Conservation (phyloP, 257 asterid species). For the Nemophila menziesii region DNA sequence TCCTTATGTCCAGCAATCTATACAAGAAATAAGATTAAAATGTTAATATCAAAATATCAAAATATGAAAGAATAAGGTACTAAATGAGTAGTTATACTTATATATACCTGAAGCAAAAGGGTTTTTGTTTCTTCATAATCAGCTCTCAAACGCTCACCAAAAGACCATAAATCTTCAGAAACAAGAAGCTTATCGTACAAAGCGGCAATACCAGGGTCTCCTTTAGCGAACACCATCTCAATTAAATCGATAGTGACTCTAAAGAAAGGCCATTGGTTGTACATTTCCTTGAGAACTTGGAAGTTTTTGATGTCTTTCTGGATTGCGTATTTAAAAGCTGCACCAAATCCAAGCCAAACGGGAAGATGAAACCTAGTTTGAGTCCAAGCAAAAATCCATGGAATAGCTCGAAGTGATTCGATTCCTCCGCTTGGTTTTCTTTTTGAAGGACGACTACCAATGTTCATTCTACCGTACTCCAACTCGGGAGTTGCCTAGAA, state of each 20-base stretch:
- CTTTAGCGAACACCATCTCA: constrained; percentile 67
- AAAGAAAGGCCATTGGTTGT: constrained; percentile 56
- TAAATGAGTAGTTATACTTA: too few relatives aligned
- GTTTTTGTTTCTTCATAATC: constrained; percentile 46
- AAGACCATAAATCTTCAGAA: constrained; percentile 34
- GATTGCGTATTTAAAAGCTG: constrained; percentile 41
- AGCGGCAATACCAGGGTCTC: constrained; percentile 51
- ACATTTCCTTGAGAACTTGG: constrained; percentile 46
- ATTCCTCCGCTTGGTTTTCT: constrained; percentile 59
- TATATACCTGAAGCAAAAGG: constrained; percentile 50
- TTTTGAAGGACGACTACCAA: constrained; percentile 58
- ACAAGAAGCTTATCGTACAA: constrained; percentile 49
- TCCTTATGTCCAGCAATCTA: constrained; percentile 61
- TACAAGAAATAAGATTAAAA: neutral
- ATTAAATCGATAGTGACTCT: constrained; percentile 50
- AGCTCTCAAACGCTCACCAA: constrained; percentile 37
- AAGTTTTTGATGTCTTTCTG: constrained; percentile 33
- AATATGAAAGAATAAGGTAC: too few relatives aligned
- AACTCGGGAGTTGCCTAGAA: constrained; percentile 50
- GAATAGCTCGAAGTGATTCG: constrained; percentile 54
- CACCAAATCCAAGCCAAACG: constrained; percentile 61
- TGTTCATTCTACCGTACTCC: constrained; percentile 66
- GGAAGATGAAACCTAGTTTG: constrained; percentile 63
- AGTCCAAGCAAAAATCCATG: constrained; percentile 69
- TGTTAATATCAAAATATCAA: neutral